Base-by-base conservation (phyloP, 495 filamentous ascomycete species). In the Podospora australis region DNA sequence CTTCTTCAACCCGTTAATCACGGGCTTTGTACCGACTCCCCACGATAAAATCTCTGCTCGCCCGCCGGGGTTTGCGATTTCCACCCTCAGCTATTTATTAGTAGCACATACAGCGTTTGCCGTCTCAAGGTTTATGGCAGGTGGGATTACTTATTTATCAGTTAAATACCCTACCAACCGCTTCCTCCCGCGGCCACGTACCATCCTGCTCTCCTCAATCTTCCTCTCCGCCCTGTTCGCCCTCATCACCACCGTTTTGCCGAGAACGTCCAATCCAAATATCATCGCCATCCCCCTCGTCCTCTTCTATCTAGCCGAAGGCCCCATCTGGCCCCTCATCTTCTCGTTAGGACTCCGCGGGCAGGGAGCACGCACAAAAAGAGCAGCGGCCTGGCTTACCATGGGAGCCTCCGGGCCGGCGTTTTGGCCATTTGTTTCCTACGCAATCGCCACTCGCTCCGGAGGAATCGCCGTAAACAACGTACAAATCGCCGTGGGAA, bases 261-360 rank as follows among this genome's bases (percentile, higher is more conserved):
- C 67, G 6, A 70, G 71, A 1, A 56, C 70, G 1, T 16, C 40
- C 2, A 66, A 74, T 25, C 72, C 78, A 0, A 72, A 74, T 45
- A 55, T 77, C 13, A 73, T 81, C 21, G 64, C 80, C 17, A 73
- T 77, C 6, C 77, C 84, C 38, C 60, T 82, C 4, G 66, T 78
- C 35, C 52, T 87, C 3, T 81, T 84, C 40, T 77, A 84, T 50
- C 80, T 84, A 14, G 82, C 80, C 55, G 85, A 87, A 62, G 81
- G 78, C 2, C 78, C 75, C 41, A 77, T 84, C 63, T 89, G 83
- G 72, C 83, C 86, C 0, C 78, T 84, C 6, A 80, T 87, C 44
- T 86, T 84, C 65, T 73, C 79, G 2, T 71, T 88, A 2, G 77
- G 79, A 2, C 70, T 90, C 23, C 77, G 84, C 38, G 84, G 85